Conservation (phyloP, 495 filamentous ascomycete genomes). For the Copromyces sp. region DNA sequence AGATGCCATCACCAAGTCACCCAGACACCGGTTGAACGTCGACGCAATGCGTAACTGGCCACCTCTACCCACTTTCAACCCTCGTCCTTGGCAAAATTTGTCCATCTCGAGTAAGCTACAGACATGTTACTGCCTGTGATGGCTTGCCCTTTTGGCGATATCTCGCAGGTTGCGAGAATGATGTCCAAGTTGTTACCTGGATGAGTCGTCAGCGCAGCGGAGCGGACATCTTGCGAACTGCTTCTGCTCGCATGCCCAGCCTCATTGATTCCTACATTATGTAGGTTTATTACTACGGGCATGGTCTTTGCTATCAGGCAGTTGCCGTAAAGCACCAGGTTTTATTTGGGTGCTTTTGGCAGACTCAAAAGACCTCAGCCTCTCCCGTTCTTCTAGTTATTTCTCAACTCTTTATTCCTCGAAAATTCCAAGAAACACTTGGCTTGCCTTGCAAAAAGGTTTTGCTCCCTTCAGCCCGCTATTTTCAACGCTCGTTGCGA, state of each 20-base stretch:
- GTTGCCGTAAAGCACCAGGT: background rate
- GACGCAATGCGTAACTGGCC: background rate
- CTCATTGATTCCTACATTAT: background rate
- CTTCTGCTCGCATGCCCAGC: background rate
- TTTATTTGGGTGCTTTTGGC: background rate
- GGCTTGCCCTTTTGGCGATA: background rate
- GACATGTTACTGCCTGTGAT: background rate
- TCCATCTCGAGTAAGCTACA: background rate
- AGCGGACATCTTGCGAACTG: background rate
- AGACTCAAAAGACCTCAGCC: background rate
- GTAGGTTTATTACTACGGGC: background rate
- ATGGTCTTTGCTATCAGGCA: background rate
- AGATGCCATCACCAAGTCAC: background rate
- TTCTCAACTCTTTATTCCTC: background rate
- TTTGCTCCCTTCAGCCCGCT: background rate
- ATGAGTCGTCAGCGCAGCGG: background rate
- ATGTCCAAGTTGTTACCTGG: background rate
- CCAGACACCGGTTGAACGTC: background rate
- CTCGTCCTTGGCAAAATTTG: background rate
- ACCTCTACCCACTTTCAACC: background rate
- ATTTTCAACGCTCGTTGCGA: background rate
- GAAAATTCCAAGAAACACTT: background rate
- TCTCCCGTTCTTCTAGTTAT: background rate
- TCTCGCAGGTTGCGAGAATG: background rate
- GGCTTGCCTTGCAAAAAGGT: background rate